A percentile compares a stretch with the other conserved stretches of the same genome.
Evolutionary conservation across 176 grass and related monocot species (phyloP).

Genomic region (Musa beccarii): DNA sequence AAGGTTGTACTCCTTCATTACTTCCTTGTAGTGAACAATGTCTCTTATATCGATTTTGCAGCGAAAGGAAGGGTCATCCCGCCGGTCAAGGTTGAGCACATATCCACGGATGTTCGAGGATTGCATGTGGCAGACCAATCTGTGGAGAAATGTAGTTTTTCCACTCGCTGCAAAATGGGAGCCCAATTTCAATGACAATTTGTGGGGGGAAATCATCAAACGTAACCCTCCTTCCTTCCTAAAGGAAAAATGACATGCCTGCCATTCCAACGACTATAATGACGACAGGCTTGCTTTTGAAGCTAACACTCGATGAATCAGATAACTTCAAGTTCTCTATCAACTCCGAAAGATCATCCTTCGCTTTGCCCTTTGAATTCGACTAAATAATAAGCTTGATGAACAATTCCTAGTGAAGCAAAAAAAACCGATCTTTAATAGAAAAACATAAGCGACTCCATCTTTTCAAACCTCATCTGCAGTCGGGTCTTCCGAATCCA

Average conservation of each 20-base stretch:
- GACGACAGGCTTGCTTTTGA: conserved; percentile 88
- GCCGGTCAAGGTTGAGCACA: conserved; percentile 81
- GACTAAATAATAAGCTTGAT: conserved; percentile 5
- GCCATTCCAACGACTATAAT: conserved; percentile 90
- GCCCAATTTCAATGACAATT: background rate
- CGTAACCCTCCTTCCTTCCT: too few species aligned
- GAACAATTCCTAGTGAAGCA: background rate
- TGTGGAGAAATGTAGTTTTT: conserved; percentile 88
- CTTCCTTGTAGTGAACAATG: conserved; percentile 80
- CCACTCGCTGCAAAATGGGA: conserved; percentile 49
- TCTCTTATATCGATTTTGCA: conserved; percentile 96
- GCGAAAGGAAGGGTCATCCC: conserved; percentile 76
- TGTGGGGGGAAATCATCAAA: background rate
- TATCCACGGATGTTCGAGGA: conserved; percentile 60
- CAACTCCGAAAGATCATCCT: conserved; percentile 66
- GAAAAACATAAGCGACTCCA: background rate
- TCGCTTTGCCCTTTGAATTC: conserved; percentile 32
- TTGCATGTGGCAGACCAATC: conserved; percentile 58
- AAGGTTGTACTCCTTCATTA: conserved; percentile 95
- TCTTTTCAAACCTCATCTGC: background rate
- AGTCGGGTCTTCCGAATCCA: conserved; percentile 3
- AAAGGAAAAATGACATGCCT: conserved; percentile 28
- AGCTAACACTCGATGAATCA: conserved; percentile 25
- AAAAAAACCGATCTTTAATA: background rate
- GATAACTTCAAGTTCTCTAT: conserved; percentile 54